phyloP scores from a whole-genome alignment of 257 asterid genomes.

The Jaltomata sinuosa region DNA sequence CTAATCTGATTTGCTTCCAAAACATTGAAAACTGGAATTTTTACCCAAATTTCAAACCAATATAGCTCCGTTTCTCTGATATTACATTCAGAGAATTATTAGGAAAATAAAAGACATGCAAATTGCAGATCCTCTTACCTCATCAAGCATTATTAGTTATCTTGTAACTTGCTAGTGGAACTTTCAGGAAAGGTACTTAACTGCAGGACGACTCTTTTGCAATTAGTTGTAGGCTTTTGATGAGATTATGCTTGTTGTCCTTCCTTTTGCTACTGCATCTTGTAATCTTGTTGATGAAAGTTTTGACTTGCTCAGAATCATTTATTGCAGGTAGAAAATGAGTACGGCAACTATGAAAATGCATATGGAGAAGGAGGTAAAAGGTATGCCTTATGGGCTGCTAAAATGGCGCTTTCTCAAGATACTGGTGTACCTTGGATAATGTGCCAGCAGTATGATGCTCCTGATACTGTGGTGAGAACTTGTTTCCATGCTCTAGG shows the following conservation, averaged over 20 bases:
- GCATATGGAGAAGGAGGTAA: conserved; percentile 92
- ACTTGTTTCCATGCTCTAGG: neutral
- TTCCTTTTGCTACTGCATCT: neutral
- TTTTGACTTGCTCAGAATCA: neutral
- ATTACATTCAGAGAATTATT: neutral
- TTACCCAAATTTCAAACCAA: neutral
- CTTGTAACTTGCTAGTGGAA: neutral
- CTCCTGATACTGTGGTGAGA: conserved; percentile 72
- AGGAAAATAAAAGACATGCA: neutral
- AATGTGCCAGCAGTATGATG: conserved; percentile 88
- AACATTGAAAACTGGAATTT: neutral
- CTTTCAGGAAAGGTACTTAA: neutral
- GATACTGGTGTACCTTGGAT: conserved; percentile 92
- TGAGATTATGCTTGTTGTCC: neutral
- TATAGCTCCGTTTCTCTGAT: neutral
- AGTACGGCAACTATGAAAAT: conserved; percentile 70
- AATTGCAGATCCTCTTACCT: neutral
- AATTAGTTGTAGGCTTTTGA: neutral
- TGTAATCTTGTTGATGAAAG: neutral
- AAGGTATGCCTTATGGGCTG: conserved; percentile 78
- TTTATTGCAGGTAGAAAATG: conserved; percentile 76
- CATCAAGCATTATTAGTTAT: neutral
- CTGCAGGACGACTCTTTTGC: neutral
- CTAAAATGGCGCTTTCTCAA: conserved; percentile 79
- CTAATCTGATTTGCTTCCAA: neutral